Evolutionary conservation across 768 basidiomycete species (phyloP).

Genomic region (Russula emetica): DNA sequence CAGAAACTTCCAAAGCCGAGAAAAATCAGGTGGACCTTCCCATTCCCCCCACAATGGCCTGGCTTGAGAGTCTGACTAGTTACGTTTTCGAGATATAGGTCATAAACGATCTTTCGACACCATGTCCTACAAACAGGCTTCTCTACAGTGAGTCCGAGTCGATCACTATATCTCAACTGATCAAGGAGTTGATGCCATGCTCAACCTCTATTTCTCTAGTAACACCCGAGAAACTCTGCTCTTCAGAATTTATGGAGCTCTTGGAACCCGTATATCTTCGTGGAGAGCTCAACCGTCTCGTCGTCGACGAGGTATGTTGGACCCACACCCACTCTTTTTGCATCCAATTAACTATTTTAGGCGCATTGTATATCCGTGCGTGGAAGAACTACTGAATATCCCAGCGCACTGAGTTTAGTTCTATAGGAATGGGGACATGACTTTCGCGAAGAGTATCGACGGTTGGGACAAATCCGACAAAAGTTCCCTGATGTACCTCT

Average conservation of each 20-base stretch:
- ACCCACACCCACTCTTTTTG: neutral
- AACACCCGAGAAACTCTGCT: conserved; percentile 71
- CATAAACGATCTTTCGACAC: conserved; percentile 53
- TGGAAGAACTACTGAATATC: neutral
- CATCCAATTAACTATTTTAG: conserved; percentile 34
- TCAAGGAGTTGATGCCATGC: neutral
- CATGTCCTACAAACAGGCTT: conserved; percentile 53
- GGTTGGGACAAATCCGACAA: conserved; percentile 64
- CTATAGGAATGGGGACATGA: conserved; percentile 83
- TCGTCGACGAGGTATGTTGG: conserved; percentile 68
- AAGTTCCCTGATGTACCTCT: conserved; percentile 68
- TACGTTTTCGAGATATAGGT: conserved; percentile 42
- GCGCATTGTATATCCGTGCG: conserved; percentile 80
- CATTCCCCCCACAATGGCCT: neutral
- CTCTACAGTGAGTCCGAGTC: conserved; percentile 58
- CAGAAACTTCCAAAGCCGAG: conserved; percentile 55
- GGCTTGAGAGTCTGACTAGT: neutral
- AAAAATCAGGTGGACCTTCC: conserved; percentile 45
- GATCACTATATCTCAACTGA: neutral
- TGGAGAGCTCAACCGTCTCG: conserved; percentile 61
- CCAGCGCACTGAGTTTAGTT: neutral
- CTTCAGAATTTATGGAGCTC: conserved; percentile 47
- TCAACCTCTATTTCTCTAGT: conserved; percentile 38
- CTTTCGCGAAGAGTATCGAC: conserved; percentile 70
- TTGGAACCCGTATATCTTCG: conserved; percentile 51